phyloP scores from a whole-genome alignment of 148 eudicot species.

The Rheum nobile region DNA sequence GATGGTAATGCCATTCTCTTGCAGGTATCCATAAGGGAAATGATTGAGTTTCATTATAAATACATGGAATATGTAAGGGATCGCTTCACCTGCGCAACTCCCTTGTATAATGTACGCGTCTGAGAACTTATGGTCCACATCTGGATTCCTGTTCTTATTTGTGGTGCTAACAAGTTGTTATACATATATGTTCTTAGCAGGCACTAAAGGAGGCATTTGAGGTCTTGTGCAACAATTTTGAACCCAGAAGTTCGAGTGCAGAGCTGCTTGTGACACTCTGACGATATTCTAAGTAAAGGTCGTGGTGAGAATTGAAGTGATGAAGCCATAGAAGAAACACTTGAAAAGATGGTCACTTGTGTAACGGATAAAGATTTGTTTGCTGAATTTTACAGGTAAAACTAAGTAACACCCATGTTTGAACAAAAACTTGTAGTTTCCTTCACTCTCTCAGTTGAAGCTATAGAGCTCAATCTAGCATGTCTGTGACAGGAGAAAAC shows the following conservation, averaged over 20 bases:
- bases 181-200: background rate
- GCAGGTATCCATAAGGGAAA: background rate
- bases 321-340: slow-evolving; percentile 72
- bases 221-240: background rate
- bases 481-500: slow-evolving; percentile 45
- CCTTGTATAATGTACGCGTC: background rate
- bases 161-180: background rate
- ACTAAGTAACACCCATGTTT: too few species aligned
- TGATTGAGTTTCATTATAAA: background rate
- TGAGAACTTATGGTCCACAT: background rate
- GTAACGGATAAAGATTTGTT: background rate
- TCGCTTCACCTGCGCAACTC: background rate
- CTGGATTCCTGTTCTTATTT: too few species aligned
- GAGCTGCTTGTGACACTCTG: background rate
- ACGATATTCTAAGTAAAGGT: slow-evolving; percentile 59
- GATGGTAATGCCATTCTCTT: background rate
- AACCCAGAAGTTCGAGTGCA: background rate
- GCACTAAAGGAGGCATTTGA: background rate
- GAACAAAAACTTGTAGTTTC: background rate
- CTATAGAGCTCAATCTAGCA: background rate
- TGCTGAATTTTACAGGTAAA: background rate
- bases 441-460: too few species aligned
- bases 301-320: slow-evolving; percentile 69
- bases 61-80: background rate
- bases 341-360: slow-evolving; percentile 27